These are phyloP conservation scores for Pseudozyma thailandica DNA, from an alignment of 1,284 basidiomycete species.

Conservation along the genomic window DNA sequence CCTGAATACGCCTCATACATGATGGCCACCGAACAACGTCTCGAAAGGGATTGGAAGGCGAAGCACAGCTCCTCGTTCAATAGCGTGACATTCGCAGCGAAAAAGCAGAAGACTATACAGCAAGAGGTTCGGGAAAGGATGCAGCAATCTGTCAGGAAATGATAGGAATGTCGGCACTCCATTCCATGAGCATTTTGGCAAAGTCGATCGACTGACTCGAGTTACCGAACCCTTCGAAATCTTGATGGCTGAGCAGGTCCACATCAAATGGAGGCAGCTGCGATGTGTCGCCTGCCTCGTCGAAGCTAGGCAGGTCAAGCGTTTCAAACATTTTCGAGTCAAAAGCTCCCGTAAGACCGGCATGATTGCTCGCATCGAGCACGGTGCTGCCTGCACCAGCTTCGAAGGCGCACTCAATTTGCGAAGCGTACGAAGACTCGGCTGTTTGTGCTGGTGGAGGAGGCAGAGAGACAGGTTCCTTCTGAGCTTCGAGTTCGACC, in stretches of 20 bases:
- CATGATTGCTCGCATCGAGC: neutral
- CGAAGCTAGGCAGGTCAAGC: slow-evolving; percentile 12
- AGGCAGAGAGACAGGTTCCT: neutral
- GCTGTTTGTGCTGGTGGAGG: too few species aligned
- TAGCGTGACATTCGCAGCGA: too few species aligned
- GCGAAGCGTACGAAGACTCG: neutral
- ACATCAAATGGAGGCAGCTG: slow-evolving; percentile 32
- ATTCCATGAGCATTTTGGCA: slow-evolving; percentile 46
- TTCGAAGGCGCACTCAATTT: slow-evolving; percentile 4
- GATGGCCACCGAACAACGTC: too few species aligned
- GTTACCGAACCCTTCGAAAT: slow-evolving; percentile 40
- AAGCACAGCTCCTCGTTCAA: too few species aligned
- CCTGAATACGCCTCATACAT: too few species aligned
- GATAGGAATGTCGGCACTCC: slow-evolving; percentile 39
- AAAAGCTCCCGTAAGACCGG: slow-evolving; percentile 11
- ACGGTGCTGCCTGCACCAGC: neutral
- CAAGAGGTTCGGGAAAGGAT: neutral
- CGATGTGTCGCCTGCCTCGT: slow-evolving; percentile 4
- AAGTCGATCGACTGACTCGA: slow-evolving; percentile 41
- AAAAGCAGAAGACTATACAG: neutral
- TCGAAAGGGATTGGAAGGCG: too few species aligned
- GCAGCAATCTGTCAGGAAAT: neutral
- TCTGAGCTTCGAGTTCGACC: too few species aligned
- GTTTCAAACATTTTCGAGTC: slow-evolving; percentile 21
- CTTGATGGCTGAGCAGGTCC: slow-evolving; percentile 39